Conservation (phyloP, 768 basidiomycete genomes). For the Mycena metata region DNA sequence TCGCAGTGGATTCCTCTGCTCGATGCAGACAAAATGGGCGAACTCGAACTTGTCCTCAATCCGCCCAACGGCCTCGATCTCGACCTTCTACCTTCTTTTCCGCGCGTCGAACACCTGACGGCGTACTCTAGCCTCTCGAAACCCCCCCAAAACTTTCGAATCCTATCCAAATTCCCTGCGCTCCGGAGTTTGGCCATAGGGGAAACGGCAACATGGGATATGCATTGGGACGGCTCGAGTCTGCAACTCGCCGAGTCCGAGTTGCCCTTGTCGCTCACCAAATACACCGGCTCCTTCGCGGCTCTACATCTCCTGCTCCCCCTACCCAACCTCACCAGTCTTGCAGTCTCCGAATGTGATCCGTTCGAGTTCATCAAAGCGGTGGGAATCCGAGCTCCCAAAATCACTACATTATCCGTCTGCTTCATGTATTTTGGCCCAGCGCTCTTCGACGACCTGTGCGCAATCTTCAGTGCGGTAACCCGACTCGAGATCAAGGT, state of each 20-base stretch:
- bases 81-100: not conserved
- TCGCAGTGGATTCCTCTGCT: slow-evolving; percentile 6
- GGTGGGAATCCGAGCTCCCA: not conserved
- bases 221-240: not conserved
- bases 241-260: not conserved
- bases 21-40: not conserved
- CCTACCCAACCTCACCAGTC: not conserved
- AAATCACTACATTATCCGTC: not conserved
- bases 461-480: not conserved
- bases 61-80: not conserved
- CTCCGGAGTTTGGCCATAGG: not conserved
- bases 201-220: not conserved
- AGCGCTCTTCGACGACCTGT: not conserved
- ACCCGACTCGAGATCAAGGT: not conserved
- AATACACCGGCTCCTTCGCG: not conserved
- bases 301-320: not conserved
- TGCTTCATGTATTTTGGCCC: not conserved
- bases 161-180: slow-evolving; percentile 9
- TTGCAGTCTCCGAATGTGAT: not conserved
- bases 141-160: not conserved
- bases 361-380: not conserved
- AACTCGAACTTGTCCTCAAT: not conserved
- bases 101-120: not conserved
- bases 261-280: not conserved
- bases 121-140: not conserved